Base-by-base conservation (phyloP, 2,329 filamentous ascomycete genomes). In the Aspergillus terreus region DNA sequence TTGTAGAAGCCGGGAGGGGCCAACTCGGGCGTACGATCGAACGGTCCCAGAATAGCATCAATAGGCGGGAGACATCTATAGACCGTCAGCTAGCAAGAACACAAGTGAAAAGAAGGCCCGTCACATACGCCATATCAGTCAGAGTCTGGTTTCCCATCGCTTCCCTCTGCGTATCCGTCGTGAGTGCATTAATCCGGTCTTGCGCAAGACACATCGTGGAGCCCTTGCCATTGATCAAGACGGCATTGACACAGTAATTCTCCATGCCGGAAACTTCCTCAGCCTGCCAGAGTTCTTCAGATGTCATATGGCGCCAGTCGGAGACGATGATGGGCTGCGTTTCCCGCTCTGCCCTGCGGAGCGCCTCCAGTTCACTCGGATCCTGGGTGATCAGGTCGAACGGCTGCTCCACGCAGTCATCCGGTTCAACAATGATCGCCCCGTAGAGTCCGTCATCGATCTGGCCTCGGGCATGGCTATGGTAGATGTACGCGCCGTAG, bases 361-460 rank as follows among this genome's bases (percentile, higher is more conserved):
- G 78, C 3, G 76, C 73, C 3, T 62, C 48, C 7, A 71, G 61
- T 25, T 70, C 59, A 15, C 63, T 60, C 0, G 69, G 56, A 25
- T 71, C 71, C 5, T 55, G 60, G 2, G 65, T 55, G 12, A 69
- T 68, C 27, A 64, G 43, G 14, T 44, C 52, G 44, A 66, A 70
- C 1, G 67, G 67, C 17, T 55, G 62, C 38, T 61, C 50, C 27
- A 63, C 59, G 1, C 57, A 55, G 14, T 58, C 47, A 1, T 56
- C 52, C 1, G 67, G 66, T 2, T 60, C 52, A 15, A 85, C 79
- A 9, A 79, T 61, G 1, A 86, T 78, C 2, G 82, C 67, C 0
- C 82, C 83, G 46, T 78, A 82, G 10, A 83, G 67, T 0, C 84
- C 84, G 57, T 86, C 83, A 51, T 82, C 78, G 12, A 85, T 72